phyloP scores from a whole-genome alignment of 768 basidiomycete species.

The Sporobolomyces phaffii region DNA sequence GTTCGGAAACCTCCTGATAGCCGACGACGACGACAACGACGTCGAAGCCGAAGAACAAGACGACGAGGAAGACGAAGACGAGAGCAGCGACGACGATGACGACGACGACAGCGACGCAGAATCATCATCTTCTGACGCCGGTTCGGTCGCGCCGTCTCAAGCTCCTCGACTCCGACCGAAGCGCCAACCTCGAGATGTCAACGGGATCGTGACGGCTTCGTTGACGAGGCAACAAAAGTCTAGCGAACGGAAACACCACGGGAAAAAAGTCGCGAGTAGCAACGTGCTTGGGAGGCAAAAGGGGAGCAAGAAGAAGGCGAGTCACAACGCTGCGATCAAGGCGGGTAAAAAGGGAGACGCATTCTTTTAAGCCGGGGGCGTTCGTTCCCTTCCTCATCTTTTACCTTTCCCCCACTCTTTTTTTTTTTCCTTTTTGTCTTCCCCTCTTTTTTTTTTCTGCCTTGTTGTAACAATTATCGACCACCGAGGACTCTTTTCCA shows the following conservation, averaged over 20 bases:
- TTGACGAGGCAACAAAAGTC: constrained; percentile 57
- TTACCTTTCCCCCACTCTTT: no score
- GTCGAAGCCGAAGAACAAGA: constrained; percentile 25
- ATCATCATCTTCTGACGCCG: constrained; percentile 48
- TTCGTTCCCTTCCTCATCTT: no score
- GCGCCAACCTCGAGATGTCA: constrained; percentile 49
- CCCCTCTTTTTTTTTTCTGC: no score
- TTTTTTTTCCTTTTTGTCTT: no score
- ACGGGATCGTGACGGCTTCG: constrained; percentile 60
- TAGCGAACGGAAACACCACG: constrained; percentile 70
- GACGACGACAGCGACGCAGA: neutral
- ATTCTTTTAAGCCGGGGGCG: no score
- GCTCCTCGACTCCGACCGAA: constrained; percentile 39
- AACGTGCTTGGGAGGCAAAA: constrained; percentile 56
- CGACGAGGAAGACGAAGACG: constrained; percentile 36
- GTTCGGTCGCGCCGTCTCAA: constrained; percentile 50
- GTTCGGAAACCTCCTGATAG: constrained; percentile 12
- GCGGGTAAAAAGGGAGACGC: constrained; percentile 2
- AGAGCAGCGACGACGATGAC: constrained; percentile 25
- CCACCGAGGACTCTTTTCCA: no score
- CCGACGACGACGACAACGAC: constrained; percentile 41
- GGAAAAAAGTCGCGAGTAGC: constrained; percentile 58
- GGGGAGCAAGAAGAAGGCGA: constrained; percentile 81
- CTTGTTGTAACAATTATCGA: no score
- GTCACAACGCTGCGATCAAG: constrained; percentile 44